A percentile compares a stretch with the other conserved stretches of the same genome.
phyloP scores from a whole-genome alignment of 225 moss, liverwort and hornwort genomes.

The Rhytidiadelphus loreus region DNA sequence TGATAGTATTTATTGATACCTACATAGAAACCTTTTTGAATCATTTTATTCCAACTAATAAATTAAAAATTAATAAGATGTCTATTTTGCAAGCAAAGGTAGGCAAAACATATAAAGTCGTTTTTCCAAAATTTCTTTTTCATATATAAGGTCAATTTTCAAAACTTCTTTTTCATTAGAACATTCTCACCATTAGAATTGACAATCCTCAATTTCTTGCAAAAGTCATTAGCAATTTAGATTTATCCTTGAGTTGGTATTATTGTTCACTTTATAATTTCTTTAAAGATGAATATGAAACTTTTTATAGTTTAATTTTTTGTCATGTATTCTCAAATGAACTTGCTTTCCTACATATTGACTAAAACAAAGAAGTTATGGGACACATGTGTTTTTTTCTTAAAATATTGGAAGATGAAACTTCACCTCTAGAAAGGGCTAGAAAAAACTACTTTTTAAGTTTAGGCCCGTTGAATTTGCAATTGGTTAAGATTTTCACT shows the following conservation, averaged over 20 bases:
- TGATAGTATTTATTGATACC: neutral
- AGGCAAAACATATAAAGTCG: neutral
- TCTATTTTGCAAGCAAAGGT: neutral
- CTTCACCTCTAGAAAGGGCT: neutral
- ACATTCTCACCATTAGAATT: neutral
- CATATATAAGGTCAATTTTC: neutral
- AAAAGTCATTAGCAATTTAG: neutral
- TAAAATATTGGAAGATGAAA: neutral
- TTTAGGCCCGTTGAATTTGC: neutral
- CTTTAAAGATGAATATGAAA: neutral
- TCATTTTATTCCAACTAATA: neutral
- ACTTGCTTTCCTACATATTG: neutral
- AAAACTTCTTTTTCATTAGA: neutral
- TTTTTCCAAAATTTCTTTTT: no score
- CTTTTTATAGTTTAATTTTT: neutral
- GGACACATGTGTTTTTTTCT: neutral
- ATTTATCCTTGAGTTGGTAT: neutral
- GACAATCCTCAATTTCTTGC: neutral
- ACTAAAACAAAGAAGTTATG: neutral
- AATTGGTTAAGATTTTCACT: neutral
- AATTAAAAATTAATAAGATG: neutral
- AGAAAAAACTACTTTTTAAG: rapidly evolving
- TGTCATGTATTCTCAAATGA: neutral
- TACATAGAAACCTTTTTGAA: neutral
- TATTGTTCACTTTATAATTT: neutral